Base-by-base conservation (phyloP, 2,329 filamentous ascomycete genomes). In the Fusarium virguliforme region DNA sequence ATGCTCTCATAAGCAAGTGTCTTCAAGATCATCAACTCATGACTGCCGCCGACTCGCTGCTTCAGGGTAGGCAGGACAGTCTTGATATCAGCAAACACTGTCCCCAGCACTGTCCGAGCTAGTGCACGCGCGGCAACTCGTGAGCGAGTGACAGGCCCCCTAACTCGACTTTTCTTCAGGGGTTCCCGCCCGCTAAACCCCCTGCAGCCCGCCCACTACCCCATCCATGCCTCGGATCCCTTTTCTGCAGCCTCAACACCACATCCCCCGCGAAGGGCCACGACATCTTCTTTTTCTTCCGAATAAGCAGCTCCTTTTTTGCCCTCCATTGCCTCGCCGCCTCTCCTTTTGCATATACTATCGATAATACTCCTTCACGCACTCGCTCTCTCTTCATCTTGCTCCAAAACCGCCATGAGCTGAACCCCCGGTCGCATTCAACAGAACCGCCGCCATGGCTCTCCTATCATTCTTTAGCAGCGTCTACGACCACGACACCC, bases 401-500 rank as follows among this genome's bases (percentile, higher is more conserved):
- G 4, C 24, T 32, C 6, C 6, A 40, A 40, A 15, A 64, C 22
- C 63, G 72, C 62, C 70, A 76, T 76, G 74, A 69, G 40, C 65
- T 76, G 41, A 79, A 73, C 30, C 58, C 50, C 38, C 4, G 9
- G 12, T 48, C 53, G 50, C 60, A 57, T 64, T 68, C 15, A 66
- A 57, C 61, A 38, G 64, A 63, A 62, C 62, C 68, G 51, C 62
- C 75, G 76, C 74, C 73, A 86, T 87, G 84, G 81, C 82, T 71
- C 71, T 80, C 68, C 60, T 83, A 65, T 82, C 83, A 67, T 84
- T 83, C 73, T 74, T 87, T 53, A 77, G 81, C 70, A 82, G 80
- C 68, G 87, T 92, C 76, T 93, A 92, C 83, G 86, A 88, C 70
- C 85, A 90, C 66, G 87, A 91, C 73, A 90, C 88, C 15, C 83